Base-by-base conservation (phyloP, 2,329 filamentous ascomycete genomes). In the Colletotrichum siamense region DNA sequence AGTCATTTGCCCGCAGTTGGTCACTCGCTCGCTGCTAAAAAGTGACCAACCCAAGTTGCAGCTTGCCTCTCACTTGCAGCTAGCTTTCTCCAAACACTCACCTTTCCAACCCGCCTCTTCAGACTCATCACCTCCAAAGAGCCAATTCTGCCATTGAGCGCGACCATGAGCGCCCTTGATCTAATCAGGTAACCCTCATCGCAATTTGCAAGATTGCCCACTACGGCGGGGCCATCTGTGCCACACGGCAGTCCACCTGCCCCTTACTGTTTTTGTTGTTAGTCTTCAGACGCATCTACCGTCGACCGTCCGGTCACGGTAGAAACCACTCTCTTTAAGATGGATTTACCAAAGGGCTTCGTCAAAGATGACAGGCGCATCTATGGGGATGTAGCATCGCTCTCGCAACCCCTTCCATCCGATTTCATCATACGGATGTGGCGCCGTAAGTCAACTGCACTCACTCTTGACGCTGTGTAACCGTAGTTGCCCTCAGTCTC, bases 281-380 rank as follows among this genome's bases (percentile, higher is more conserved):
- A 57, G 34, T 69, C 36, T 55, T 55, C 61, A 44, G 71, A 65
- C 67, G 71, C 67, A 69, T 71, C 65, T 75, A 66, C 71, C 67
- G 75, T 63, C 55, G 75, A 34, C 75, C 75, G 32, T 63, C 66
- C 39, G 75, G 75, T 75, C 75, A 61, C 65, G 67, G 71, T 71
- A 75, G 71, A 22, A 52, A 76, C 49, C 49, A 61, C 57, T 75
- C 26, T 69, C 44, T 64, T 75, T 75, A 67, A 57, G 67, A 78
- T 78, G 77, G 77, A 78, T 73, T 67, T 78, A 36, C 77, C 77
- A 63, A 78, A 78, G 59, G 77, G 77, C 70, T 62, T 78, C 22
- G 77, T 78, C 69, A 77, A 76, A 24, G 77, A 78, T 63, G 76
- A 78, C 67, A 77, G 73, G 66, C 77, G 76, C 44, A 76, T 78